Evolutionary conservation across 1,284 basidiomycete genomes (phyloP).

Genomic region (Ceratobasidium sp.): DNA sequence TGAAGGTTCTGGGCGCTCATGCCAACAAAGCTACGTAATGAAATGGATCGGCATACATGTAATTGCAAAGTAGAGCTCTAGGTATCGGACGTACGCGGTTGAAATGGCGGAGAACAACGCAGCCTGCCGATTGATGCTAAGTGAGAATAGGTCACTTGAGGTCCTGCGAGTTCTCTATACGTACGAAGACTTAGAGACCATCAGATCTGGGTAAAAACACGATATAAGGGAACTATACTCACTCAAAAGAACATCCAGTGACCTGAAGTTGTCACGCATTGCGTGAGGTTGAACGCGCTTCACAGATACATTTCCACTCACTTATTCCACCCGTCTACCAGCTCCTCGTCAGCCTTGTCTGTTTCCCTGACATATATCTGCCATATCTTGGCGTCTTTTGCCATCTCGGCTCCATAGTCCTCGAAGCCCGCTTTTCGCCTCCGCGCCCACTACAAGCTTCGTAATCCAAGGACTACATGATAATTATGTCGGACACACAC

Average conservation of each 20-base stretch:
- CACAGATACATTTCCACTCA: background rate
- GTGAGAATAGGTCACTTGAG: too few relatives aligned
- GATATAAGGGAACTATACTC: background rate
- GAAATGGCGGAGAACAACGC: constrained; percentile 35
- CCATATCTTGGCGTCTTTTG: constrained; percentile 38
- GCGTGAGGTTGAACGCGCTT: background rate
- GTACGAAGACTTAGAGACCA: constrained; percentile 25
- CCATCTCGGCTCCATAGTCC: constrained; percentile 24
- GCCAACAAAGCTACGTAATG: background rate
- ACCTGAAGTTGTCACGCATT: background rate
- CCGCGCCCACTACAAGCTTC: background rate
- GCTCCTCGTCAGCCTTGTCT: constrained; percentile 15
- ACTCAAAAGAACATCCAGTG: constrained; percentile 21
- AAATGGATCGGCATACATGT: background rate
- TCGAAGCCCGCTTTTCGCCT: constrained; percentile 4
- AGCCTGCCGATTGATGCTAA: constrained; percentile 7
- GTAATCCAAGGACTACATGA: background rate
- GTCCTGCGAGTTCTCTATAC: background rate
- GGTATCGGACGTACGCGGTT: constrained; percentile 10
- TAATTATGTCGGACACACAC: background rate
- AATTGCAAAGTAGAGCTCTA: background rate
- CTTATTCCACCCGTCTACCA: constrained; percentile 32
- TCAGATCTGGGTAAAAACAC: background rate
- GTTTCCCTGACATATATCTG: constrained; percentile 19
- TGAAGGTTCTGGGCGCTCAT: constrained; percentile 17